Evolutionary conservation across 148 eudicot species (phyloP).

Genomic region (Vaccinium macrocarpon): DNA sequence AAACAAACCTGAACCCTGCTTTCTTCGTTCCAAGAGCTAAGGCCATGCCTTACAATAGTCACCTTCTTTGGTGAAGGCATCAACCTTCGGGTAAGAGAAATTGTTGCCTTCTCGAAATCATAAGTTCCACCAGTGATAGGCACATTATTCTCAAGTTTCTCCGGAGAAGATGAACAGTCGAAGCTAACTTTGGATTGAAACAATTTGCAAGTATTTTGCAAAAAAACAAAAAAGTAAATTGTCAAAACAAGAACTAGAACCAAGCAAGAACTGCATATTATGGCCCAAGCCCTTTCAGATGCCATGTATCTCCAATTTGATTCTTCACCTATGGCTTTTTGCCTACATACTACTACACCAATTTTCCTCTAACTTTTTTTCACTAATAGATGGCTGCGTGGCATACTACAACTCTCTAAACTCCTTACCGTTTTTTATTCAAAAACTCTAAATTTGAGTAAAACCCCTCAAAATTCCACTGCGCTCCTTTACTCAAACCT

Average conservation of each 20-base stretch:
- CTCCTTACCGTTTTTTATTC: too few relatives aligned
- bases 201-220: not conserved
- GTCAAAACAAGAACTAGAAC: slow-evolving; percentile 5
- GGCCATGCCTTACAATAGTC: slow-evolving; percentile 69
- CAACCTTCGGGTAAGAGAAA: slow-evolving; percentile 43
- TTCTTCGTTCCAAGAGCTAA: slow-evolving; percentile 73
- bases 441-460: too few relatives aligned
- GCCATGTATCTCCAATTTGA: not conserved
- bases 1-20: slow-evolving; percentile 61
- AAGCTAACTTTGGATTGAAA: slow-evolving; percentile 1
- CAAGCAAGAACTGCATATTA: not conserved
- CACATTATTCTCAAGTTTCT: slow-evolving; percentile 25
- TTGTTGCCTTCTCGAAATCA: slow-evolving; percentile 60
- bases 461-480: too few relatives aligned
- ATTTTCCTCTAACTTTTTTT: not conserved
- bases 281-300: not conserved
- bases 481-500: too few relatives aligned
- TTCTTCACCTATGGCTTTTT: slow-evolving; percentile 1
- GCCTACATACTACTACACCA: not conserved
- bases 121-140: slow-evolving; percentile 68
- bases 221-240: not conserved
- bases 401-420: not conserved
- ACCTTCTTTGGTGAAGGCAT: slow-evolving; percentile 61
- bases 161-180: slow-evolving; percentile 14
- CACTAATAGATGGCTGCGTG: not conserved